A percentile compares a stretch with the other conserved stretches of the same genome.
phyloP scores from a whole-genome alignment of 495 filamentous ascomycete species.

The Penicillium flavigenum region DNA sequence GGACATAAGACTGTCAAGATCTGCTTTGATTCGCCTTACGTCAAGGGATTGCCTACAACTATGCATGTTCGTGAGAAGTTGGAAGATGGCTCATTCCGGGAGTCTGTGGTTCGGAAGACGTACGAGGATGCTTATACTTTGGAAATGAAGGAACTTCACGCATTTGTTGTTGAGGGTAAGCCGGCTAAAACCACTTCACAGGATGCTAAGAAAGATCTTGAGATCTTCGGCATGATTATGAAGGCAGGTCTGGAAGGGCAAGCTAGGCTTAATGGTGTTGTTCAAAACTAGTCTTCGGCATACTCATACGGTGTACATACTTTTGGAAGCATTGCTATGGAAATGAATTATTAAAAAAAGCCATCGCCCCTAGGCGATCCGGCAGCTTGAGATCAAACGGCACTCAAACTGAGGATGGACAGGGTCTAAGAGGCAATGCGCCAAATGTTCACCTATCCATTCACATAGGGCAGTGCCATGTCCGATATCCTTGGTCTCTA shows the following conservation, averaged over 20 bases:
- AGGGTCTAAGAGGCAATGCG: no score
- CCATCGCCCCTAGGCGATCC: no score
- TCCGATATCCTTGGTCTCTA: not conserved
- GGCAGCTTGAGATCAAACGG: not conserved
- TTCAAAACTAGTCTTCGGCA: not conserved
- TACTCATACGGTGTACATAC: not conserved
- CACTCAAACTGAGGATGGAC: not conserved
- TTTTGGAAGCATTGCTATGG: not conserved
- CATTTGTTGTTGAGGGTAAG: slow-evolving; percentile 35
- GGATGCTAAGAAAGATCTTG: slow-evolving; percentile 46
- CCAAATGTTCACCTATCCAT: no score
- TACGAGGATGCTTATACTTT: slow-evolving; percentile 51
- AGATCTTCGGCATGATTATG: slow-evolving; percentile 22
- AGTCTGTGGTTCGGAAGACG: slow-evolving; percentile 29
- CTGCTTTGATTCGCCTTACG: slow-evolving; percentile 47
- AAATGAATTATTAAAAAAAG: not conserved
- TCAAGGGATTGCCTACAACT: slow-evolving; percentile 49
- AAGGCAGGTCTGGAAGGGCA: slow-evolving; percentile 26
- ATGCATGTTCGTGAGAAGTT: slow-evolving; percentile 40
- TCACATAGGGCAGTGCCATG: no score
- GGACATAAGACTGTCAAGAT: slow-evolving; percentile 41
- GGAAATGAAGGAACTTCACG: slow-evolving; percentile 43
- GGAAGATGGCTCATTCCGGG: slow-evolving; percentile 25
- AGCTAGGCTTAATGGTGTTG: not conserved
- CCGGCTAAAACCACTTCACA: slow-evolving; percentile 42